Evolutionary conservation across 2,329 filamentous ascomycete genomes (phyloP), one percentile per base, ranked within the genome.

Genomic region (Ophiocordyceps sinensis): DNA sequence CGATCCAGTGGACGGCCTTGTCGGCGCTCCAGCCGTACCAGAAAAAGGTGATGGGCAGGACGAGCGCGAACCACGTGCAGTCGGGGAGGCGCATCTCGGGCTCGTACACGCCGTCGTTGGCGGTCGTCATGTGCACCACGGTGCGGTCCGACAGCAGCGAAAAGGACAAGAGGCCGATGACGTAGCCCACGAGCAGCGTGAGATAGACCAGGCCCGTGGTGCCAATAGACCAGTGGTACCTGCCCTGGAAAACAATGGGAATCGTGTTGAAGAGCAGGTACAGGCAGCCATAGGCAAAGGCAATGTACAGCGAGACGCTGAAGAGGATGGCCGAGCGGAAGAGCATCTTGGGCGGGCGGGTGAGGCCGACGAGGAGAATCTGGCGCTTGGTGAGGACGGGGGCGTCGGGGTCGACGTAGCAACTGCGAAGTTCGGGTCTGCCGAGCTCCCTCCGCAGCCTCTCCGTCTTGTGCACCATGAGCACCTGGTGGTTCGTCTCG

Each of bases 241-340:
- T 59, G 29, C 57, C 52, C 44, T 63, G 53, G 45, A 73, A 73
- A 23, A 71, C 65, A 8, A 63, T 57, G n/a, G 70, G 63, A 45
- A 73, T 67, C 15, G 68, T 70, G 45, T 68, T 73, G 56, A 71
- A 73, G 49, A 73, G 65, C 10, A 74, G 59, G 50, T 73, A 73
- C 17, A 73, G 60, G 37, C 65, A 65, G 37, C 69, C 69, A 48
- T 73, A 73, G 19, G 62, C 60, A 48, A 73, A 71, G 36, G 70
- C 66, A 35, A 68, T 63, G 55, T 72, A 72, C 5, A 70, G 45
- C 1, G 66, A 67, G 15, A 71, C 54, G 29, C 61, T 52, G 30
- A 68, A 55, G 36, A 73, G 56, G 45, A 72, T 62, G 15, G 66
- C 65, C 4, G 68, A 70, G 17, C 63, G 53, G 44, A 69, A 58